Base-by-base conservation (phyloP, 2,329 filamentous ascomycete species). In the Diplodia intermedia region DNA sequence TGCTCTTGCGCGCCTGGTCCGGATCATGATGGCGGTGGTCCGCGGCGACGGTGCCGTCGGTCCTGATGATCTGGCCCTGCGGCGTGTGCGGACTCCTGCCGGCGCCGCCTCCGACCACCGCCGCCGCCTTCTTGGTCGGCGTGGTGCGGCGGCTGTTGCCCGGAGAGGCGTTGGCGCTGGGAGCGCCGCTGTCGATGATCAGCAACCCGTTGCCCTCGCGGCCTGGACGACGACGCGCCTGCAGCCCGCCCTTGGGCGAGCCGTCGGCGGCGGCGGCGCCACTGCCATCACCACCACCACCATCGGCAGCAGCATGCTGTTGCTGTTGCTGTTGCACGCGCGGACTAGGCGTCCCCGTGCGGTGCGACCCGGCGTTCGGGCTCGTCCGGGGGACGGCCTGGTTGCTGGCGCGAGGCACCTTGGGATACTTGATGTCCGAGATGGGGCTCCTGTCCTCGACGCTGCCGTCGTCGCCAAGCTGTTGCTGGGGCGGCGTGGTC, bases 381-480 rank as follows among this genome's bases (percentile, higher is more conserved):
- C 38, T 53, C 33, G n/a, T 47, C 36, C 82, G 75, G 1, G 82
- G 80, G 1, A 84, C 79, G 2, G 79, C 72, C 69, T 84, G 82
- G 61, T 83, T 83, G 7, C 79, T 80, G 20, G 81, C 78, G 15
- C 82, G 75, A 2, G 82, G 82, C 2, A 85, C 75, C 71, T 84
- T 84, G 7, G 82, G 82, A 70, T 85, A 85, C 40, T 78, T 74
- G 14, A 84, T 74, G 0, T 75, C 75, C 23, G 79, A 78, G n/a
- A 83, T 81, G 7, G 65, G 65, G 43, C 43, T 47, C 43, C 11
- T 47, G 43, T 47, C 43, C 9, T 47, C 43, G 18, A 47, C 43
- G n/a, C 43, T 47, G 43, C n/a, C n/a, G 43, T 9, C 18, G 18
- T 47, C 43, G 14, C 43, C 9, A 3, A 11, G 43, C 18, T 47